Evolutionary conservation across 1,139 yeast species (phyloP).

Genomic region (Sugiyamaella grinbergsii): DNA sequence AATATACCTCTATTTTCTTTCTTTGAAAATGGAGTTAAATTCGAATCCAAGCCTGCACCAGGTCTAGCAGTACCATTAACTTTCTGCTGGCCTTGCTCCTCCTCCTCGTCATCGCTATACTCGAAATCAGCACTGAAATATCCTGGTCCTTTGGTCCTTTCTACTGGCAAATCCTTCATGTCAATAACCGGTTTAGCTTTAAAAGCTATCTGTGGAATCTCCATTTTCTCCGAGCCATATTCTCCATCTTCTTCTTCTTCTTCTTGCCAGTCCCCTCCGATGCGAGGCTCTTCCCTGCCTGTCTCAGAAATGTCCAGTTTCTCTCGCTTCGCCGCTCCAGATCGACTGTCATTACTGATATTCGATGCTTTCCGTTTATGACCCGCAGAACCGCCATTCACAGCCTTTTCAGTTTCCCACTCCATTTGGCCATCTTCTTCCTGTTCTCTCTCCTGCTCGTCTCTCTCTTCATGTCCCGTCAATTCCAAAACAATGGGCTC

Average conservation of each 20-base stretch:
- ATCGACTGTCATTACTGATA: background rate
- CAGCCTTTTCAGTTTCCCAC: too few relatives aligned
- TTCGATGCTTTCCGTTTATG: constrained; percentile 8
- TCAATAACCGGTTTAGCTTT: constrained; percentile 34
- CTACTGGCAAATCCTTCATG: constrained; percentile 34
- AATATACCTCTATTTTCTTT: constrained; percentile 8
- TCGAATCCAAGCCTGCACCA: background rate
- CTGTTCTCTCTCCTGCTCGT: background rate
- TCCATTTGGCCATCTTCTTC: too few relatives aligned
- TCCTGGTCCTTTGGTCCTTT: constrained; percentile 35
- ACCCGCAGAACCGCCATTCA: background rate
- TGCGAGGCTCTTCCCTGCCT: background rate
- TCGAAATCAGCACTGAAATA: constrained; percentile 38
- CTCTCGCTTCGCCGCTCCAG: constrained; percentile 9
- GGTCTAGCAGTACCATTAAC: background rate
- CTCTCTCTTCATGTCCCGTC: constrained; percentile 3
- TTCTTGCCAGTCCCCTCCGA: background rate
- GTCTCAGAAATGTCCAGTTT: background rate
- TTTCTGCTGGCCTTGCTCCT: constrained; percentile 13
- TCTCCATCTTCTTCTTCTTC: constrained; percentile 5
- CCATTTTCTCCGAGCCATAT: background rate
- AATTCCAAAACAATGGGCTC: constrained; percentile 12
- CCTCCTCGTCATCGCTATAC: constrained; percentile 34
- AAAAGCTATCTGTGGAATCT: constrained; percentile 28
- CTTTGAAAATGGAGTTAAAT: background rate